Percentiles rank a stretch among this genome's conserved stretches.
Conservation (phyloP, 2,329 filamentous ascomycete genomes). For the Botrytis tulipae region DNA sequence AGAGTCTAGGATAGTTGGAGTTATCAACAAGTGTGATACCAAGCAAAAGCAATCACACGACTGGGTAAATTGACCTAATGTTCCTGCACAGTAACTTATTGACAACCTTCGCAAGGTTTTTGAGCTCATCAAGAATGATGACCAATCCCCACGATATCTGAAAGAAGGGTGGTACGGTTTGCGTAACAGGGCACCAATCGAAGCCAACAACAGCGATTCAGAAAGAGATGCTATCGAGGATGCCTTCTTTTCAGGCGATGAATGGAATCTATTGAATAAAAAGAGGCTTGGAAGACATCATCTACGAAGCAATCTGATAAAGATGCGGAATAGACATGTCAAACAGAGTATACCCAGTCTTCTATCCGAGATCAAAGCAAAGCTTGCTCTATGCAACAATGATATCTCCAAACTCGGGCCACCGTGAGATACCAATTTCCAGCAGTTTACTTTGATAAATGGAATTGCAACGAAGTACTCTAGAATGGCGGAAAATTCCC, state of each 20-base stretch:
- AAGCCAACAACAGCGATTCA: conserved; percentile 33
- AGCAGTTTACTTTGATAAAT: conserved; percentile 22
- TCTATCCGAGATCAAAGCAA: conserved; percentile 22
- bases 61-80: conserved; percentile 29
- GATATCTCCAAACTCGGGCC: conserved; percentile 22
- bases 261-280: conserved; percentile 25
- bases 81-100: conserved; percentile 28
- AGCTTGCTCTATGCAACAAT: conserved; percentile 18
- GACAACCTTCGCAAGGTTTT: conserved; percentile 36
- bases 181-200: conserved; percentile 42
- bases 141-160: conserved; percentile 39
- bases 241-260: conserved; percentile 24
- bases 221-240: conserved; percentile 23
- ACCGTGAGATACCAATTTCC: conserved; percentile 19
- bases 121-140: conserved; percentile 23
- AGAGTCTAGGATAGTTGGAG: conserved; percentile 39
- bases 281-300: conserved; percentile 26
- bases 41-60: conserved; percentile 35
- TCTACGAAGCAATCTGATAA: conserved; percentile 24
- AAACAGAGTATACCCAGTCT: conserved; percentile 24
- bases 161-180: conserved; percentile 46
- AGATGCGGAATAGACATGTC: conserved; percentile 25
- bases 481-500: neutral
- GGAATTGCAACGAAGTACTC: conserved; percentile 4
- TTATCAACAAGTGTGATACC: conserved; percentile 46